Conservation (phyloP, 202 grass and related monocot species). For the Elaeis oleifera region DNA sequence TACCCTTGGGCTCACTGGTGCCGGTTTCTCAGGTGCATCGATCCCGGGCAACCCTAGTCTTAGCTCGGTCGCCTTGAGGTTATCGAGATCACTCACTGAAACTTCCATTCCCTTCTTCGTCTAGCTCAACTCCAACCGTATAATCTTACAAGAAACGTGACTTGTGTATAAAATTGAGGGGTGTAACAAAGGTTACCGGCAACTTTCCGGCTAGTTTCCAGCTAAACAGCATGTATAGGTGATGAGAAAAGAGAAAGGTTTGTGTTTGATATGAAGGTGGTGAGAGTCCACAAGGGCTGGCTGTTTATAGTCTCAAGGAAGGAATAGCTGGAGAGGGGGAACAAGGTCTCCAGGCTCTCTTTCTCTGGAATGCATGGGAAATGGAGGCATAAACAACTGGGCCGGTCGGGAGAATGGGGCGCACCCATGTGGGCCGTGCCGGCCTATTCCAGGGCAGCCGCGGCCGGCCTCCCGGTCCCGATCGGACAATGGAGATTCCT, state of each 20-base stretch:
- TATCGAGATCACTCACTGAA: constrained; percentile 33
- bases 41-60: constrained; percentile 59
- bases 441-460: constrained; percentile 16
- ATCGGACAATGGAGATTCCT: constrained; percentile 8
- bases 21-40: constrained; percentile 19
- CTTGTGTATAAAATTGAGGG: too few species aligned
- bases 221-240: neutral
- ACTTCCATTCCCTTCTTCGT: constrained; percentile 11
- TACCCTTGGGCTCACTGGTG: constrained; percentile 23
- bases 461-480: constrained; percentile 9
- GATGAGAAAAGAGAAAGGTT: neutral
- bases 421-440: constrained; percentile 35
- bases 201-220: neutral
- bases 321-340: constrained; percentile 10
- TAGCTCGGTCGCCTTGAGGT: constrained; percentile 70
- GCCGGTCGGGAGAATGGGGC: constrained; percentile 32
- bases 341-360: constrained; percentile 19
- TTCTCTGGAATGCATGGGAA: neutral
- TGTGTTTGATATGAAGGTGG: neutral
- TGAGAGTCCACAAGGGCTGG: neutral
- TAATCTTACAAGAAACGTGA: too few species aligned
- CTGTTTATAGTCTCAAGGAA: too few species aligned
- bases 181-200: too few species aligned
- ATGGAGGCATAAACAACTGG: constrained; percentile 25
- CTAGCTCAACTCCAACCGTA: neutral